Base-by-base conservation (phyloP, 2,329 filamentous ascomycete genomes). In the Epichloe coenophiala region DNA sequence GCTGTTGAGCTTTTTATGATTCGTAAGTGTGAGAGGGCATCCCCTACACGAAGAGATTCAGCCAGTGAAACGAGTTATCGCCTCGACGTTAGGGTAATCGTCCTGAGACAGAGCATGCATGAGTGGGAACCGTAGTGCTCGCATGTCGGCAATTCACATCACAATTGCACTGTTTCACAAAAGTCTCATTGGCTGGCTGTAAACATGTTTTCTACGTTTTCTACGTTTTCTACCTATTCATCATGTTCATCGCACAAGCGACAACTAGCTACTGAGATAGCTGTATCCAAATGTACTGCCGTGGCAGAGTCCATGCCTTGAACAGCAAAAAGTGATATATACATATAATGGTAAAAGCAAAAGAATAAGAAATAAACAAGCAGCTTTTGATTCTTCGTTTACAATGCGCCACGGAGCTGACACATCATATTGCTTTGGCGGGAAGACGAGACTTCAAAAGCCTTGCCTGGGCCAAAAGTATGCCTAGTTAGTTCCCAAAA, bases 1-100 rank as follows among this genome's bases (percentile, higher is more conserved):
- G 1, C 62, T 90, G 51, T 67, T 89, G 63, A 86, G 75, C 60
- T 63, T 88, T 60, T 53, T 69, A 35, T 68, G 53, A 56, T 3
- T 33, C 7, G 27, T 8, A 8, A 3, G 27, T 31, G 7, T 31
- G 27, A 31, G 27, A 31, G 27, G 27, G 27, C 27, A 31, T 31
- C 2, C 27, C 7, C 27, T 31, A 31, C 27, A 31, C 27, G 8
- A 8, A 31, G 27, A 9, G 27, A 9, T 31, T 8, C 7, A 31
- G 27, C 27, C 27, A 31, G 27, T 31, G 7, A 31, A 31, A 31
- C 27, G 27, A 31, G 27, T 31, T 31, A 31, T 31, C 27, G 7
- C 27, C 27, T 31, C 27, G 2, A 9, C 27, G 8, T 31, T 8
- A 8, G 27, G 27, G 27, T 31, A 31, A 9, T 31, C 27, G 27